A percentile compares a stretch with the other conserved stretches of the same genome.
Conservation (phyloP, 129 eudicot species). For the Tagetes patula region DNA sequence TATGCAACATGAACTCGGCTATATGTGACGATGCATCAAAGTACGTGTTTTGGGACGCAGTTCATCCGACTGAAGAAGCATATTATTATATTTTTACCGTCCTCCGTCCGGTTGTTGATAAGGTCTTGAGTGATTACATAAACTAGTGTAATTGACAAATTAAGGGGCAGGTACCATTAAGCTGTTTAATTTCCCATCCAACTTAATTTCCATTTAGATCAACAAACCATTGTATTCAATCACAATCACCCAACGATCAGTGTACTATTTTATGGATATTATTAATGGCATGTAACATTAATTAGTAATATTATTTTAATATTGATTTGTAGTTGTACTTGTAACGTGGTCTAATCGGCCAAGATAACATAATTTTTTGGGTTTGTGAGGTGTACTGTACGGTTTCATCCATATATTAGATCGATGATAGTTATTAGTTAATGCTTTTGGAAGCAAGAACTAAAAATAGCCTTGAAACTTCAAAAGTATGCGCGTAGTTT, state of each 20-base stretch:
- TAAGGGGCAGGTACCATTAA: not conserved
- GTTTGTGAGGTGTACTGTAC: too few species aligned
- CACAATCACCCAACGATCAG: not conserved
- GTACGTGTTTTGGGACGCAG: constrained; percentile 58
- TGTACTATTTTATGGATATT: not conserved
- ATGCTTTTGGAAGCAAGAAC: too few species aligned
- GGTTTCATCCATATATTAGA: too few species aligned
- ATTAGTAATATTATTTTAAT: too few species aligned
- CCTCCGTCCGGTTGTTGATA: constrained; percentile 41
- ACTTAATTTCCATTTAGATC: not conserved
- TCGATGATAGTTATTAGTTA: too few species aligned
- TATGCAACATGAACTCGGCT: constrained; percentile 46
- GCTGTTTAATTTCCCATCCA: too few species aligned
- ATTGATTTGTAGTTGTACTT: too few species aligned
- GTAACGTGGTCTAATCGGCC: too few species aligned
- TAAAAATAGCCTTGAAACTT: too few species aligned
- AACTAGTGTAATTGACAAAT: not conserved
- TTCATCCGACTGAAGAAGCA: constrained; percentile 54
- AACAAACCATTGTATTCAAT: not conserved
- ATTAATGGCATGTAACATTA: not conserved
- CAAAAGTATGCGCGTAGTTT: too few species aligned
- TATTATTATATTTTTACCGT: constrained; percentile 36
- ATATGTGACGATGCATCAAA: constrained; percentile 50
- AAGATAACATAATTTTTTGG: too few species aligned
- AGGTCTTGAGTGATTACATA: constrained; percentile 23